Evolutionary conservation across 225 moss, liverwort and hornwort species (phyloP), one percentile per base, ranked within the genome.

Genomic region (Physcomitrium patens): DNA sequence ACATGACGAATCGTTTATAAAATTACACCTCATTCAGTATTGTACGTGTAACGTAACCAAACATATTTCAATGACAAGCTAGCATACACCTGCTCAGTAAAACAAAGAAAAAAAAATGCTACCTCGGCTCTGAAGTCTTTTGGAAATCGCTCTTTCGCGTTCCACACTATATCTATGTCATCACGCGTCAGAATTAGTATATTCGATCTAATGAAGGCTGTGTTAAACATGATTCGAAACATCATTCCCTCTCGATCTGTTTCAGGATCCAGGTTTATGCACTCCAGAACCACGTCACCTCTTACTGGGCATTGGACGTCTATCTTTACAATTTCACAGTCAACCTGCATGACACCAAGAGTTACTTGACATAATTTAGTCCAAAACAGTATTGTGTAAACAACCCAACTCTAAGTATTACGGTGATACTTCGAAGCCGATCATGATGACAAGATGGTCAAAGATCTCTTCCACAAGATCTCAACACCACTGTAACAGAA

Each of bases 281-380:
- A 99, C 86, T 99, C 99, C 95, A 99, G 72, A 43, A 99, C 99
- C 78, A 99, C 99, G 78, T 99, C 99, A 54, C 99, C 99, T 86
- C 90, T 86, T 60, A 99, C 99, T 18, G 89, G 77, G 76, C 99
- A 95, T 78, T 91, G 93, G 10, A 95, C 87, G 68, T 99, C 95
- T 80, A 99, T 86, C 63, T 99, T 99, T 75, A 93, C 99, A 52
- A 95, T 91, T 80, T 99, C 99, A 80, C 95, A 99, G 74, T 99
- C 99, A 74, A 92, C 86, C 90, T 93, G 90, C 71, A 75, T 27
- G 16, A 46, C 51, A 73, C 45, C 70, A 71, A 74, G 61, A 64
- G 62, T 73, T 48, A 69, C 31, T 31, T 31, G 31, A 31, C 28
- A 64, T 18, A 64, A 44, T 70, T 63, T 50, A 0, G 3, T 18